Conservation (phyloP, 2,329 filamentous ascomycete species). For the Talaromyces sp. region DNA sequence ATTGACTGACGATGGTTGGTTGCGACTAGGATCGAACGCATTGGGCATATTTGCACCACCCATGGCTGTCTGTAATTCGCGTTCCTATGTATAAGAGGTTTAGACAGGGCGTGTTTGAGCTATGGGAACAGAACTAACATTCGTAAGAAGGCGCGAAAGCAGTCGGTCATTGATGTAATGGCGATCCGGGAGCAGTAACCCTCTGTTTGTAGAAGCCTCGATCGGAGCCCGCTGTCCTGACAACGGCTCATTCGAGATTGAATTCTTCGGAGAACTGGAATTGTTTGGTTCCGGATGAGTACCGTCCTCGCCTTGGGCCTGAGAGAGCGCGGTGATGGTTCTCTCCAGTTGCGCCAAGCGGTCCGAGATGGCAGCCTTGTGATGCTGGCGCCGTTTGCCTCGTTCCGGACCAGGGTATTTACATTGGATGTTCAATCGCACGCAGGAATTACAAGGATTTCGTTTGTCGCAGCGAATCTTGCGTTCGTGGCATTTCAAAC, state of each 20-base stretch:
- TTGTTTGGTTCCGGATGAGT: background rate
- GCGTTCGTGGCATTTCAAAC: constrained; percentile 16
- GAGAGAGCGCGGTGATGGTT: background rate
- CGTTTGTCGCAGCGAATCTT: constrained; percentile 15
- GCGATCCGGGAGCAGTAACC: background rate
- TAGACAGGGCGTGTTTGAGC: background rate
- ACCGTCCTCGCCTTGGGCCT: background rate
- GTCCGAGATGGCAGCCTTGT: constrained; percentile 3
- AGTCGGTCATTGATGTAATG: constrained; percentile 26
- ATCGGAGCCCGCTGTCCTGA: background rate
- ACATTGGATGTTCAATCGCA: constrained; percentile 11
- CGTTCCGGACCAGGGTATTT: constrained; percentile 12
- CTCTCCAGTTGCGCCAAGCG: constrained; percentile 12
- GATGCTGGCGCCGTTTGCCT: constrained; percentile 12
- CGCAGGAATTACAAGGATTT: constrained; percentile 13
- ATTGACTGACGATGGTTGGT: background rate
- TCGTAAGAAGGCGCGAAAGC: constrained; percentile 21
- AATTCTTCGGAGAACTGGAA: background rate
- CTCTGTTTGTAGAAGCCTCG: background rate
- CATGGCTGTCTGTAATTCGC: constrained; percentile 19
- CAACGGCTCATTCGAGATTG: background rate
- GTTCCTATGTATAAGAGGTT: constrained; percentile 8
- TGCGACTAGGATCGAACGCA: background rate
- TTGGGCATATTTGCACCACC: background rate
- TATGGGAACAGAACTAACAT: constrained; percentile 8